Percentiles rank a stretch among this genome's conserved stretches.
Conservation (phyloP, 2,329 filamentous ascomycete species). For the Exophiala xenobiotica region DNA sequence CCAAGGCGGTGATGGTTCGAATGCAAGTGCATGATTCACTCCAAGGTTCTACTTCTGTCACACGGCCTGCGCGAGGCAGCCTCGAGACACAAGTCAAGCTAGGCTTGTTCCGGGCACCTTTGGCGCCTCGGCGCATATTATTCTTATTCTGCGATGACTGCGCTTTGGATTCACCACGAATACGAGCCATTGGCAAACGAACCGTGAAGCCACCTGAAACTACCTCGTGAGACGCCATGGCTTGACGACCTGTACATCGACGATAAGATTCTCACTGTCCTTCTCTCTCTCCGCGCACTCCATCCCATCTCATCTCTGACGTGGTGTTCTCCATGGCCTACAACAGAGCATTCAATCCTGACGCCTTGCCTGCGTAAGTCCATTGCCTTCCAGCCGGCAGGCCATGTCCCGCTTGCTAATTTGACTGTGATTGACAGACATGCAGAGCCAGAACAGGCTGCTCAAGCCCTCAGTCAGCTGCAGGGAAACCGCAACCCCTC, state of each 20-base stretch:
- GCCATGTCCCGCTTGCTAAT: constrained; percentile 4
- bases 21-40: too few relatives aligned
- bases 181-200: too few relatives aligned
- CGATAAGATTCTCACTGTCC: not conserved
- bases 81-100: not conserved
- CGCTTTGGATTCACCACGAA: too few relatives aligned
- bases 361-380: constrained; percentile 81
- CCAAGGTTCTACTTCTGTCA: too few relatives aligned
- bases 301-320: not conserved
- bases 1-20: too few relatives aligned
- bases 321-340: constrained; percentile 86
- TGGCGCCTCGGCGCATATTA: not conserved
- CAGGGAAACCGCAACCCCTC: constrained; percentile 26
- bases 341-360: constrained; percentile 88
- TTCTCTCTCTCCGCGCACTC: not conserved
- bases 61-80: not conserved
- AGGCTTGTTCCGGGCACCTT: not conserved
- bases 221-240: not conserved
- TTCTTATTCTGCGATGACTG: not conserved
- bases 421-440: constrained; percentile 51
- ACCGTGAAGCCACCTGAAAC: too few relatives aligned
- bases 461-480: constrained; percentile 42
- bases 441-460: constrained; percentile 67
- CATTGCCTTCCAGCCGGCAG: constrained; percentile 30
- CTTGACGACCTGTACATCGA: too few relatives aligned